These are phyloP conservation scores for Mortierella sp. DNA, from an alignment of 371 early-diverging fungal genomes.

Conservation along the genomic window DNA sequence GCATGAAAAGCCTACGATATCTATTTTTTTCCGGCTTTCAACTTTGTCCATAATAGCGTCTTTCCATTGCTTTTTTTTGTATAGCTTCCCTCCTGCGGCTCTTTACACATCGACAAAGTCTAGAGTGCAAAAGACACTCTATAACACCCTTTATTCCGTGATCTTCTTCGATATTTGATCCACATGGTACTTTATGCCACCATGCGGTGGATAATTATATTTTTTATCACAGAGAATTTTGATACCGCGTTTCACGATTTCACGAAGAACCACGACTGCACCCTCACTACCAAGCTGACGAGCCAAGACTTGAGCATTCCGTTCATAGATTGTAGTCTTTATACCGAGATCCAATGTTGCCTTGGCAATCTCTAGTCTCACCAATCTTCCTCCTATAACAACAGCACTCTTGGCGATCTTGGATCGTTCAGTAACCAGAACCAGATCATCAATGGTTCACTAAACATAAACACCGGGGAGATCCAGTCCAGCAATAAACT, in stretches of 20 bases:
- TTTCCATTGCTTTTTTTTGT: no score
- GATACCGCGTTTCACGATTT: constrained; percentile 69
- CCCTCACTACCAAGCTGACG: constrained; percentile 73
- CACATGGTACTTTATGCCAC: no score
- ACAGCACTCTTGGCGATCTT: constrained; percentile 59
- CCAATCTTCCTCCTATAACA: constrained; percentile 74
- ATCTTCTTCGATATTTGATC: no score
- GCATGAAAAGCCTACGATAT: no score
- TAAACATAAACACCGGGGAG: constrained; percentile 72
- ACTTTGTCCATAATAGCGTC: no score
- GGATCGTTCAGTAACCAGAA: constrained; percentile 64
- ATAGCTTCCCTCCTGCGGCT: no score
- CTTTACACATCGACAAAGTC: no score
- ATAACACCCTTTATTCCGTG: no score
- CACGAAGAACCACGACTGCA: constrained; percentile 60
- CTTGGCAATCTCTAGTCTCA: constrained; percentile 78
- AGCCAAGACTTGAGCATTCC: constrained; percentile 63
- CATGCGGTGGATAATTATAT: no score
- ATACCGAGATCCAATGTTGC: constrained; percentile 70
- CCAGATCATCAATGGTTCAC: constrained; percentile 72
- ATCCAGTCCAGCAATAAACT: constrained; percentile 46
- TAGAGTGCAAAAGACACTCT: no score
- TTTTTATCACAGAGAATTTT: no score
- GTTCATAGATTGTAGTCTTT: constrained; percentile 67
- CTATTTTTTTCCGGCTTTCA: no score